Evolutionary conservation across 1,139 yeast species (phyloP).

Genomic region (Candida albicans): DNA sequence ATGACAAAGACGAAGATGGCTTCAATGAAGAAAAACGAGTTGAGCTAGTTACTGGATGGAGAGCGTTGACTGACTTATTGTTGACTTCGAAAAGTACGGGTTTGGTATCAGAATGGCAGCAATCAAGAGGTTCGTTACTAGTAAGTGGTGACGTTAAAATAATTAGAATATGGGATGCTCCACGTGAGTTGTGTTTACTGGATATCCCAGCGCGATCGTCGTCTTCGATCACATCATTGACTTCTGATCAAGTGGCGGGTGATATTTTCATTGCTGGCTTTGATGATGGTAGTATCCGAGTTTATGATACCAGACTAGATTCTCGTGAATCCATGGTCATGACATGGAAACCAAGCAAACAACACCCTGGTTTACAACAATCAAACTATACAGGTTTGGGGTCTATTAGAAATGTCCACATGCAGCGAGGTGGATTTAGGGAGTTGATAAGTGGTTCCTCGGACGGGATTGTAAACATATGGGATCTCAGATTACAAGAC

Average conservation of each 20-base stretch:
- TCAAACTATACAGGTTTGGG: conserved; percentile 27
- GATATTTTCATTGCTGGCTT: conserved; percentile 88
- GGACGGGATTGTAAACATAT: conserved; percentile 79
- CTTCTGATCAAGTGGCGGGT: conserved; percentile 97
- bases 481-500: conserved; percentile 81
- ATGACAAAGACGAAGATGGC: conserved; percentile 27
- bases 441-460: conserved; percentile 84
- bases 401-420: conserved; percentile 77
- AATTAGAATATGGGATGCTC: conserved; percentile 95
- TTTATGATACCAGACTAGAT: conserved; percentile 85
- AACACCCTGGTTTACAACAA: conserved; percentile 14
- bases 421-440: conserved; percentile 96
- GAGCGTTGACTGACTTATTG: conserved; percentile 84
- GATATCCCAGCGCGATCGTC: conserved; percentile 93
- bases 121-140: conserved; percentile 83
- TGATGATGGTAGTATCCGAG: conserved; percentile 87
- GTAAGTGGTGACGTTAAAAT: conserved; percentile 96
- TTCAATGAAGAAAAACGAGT: conserved; percentile 31
- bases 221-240: conserved; percentile 82
- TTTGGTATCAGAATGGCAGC: conserved; percentile 94
- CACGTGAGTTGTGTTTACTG: conserved; percentile 79
- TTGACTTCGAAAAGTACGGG: conserved; percentile 83
- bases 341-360: conserved; percentile 57
- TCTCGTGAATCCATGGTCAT: conserved; percentile 84
- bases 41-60: conserved; percentile 84